These are phyloP conservation scores for Phytophthora citricola DNA, from an alignment of 352 stramenopile genomes.

Conservation along the genomic window DNA sequence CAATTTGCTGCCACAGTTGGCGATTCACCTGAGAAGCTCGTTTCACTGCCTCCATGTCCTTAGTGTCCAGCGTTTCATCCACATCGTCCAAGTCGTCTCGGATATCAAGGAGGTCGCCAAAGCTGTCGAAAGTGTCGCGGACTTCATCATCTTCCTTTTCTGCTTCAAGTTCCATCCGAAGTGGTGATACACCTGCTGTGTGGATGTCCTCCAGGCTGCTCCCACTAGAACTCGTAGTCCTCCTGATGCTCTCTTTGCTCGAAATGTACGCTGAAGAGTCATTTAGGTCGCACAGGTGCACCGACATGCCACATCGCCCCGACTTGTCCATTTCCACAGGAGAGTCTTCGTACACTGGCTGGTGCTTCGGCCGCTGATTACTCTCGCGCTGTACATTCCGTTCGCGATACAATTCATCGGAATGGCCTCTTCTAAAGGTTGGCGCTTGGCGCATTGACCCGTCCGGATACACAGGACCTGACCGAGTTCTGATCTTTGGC, in stretches of 20 bases:
- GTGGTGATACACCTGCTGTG: slow-evolving; percentile 10
- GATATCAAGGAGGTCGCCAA: slow-evolving; percentile 39
- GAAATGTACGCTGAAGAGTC: slow-evolving; percentile 19
- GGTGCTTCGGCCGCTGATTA: slow-evolving; percentile 4
- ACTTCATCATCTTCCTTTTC: slow-evolving; percentile 33
- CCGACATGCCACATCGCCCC: slow-evolving; percentile 10
- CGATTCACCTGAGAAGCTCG: slow-evolving; percentile 34
- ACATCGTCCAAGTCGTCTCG: slow-evolving; percentile 44
- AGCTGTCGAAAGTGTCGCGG: slow-evolving; percentile 43
- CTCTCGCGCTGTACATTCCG: slow-evolving; percentile 13
- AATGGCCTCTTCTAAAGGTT: slow-evolving; percentile 26
- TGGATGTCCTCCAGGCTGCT: slow-evolving; percentile 34
- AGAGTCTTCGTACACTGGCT: slow-evolving; percentile 12
- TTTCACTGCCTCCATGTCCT: slow-evolving; percentile 50
- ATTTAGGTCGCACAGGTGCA: slow-evolving; percentile 31
- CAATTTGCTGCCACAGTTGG: slow-evolving; percentile 58
- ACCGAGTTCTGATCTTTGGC: slow-evolving; percentile 20
- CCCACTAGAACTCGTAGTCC: slow-evolving; percentile 41
- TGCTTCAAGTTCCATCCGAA: slow-evolving; percentile 24
- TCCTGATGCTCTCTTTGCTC: slow-evolving; percentile 44
- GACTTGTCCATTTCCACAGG: slow-evolving; percentile 33
- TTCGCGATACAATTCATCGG: slow-evolving; percentile 15
- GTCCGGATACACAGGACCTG: slow-evolving; percentile 12
- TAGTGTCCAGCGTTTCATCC: slow-evolving; percentile 47
- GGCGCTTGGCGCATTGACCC: slow-evolving; percentile 5